These are phyloP conservation scores for Phytophthora cajani DNA, from an alignment of 352 stramenopile species.

Conservation along the genomic window DNA sequence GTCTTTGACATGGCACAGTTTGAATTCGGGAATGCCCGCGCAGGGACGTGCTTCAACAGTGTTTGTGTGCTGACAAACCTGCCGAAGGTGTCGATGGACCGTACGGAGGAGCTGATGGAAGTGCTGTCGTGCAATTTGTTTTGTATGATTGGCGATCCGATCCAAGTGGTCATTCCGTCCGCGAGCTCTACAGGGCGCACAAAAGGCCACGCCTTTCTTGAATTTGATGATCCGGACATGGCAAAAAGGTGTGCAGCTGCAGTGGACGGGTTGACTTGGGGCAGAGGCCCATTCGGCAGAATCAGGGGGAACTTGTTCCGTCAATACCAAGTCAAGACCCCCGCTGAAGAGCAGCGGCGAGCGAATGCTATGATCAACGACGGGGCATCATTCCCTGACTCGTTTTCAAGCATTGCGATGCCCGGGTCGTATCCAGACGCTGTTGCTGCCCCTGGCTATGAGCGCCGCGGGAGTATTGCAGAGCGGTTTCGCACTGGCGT, in stretches of 20 bases:
- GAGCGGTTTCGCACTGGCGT: conserved; percentile 14
- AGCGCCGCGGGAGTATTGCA: conserved; percentile 5
- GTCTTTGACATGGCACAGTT: conserved; percentile 92
- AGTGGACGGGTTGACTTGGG: conserved; percentile 80
- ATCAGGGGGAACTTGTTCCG: conserved; percentile 83
- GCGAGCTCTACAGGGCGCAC: conserved; percentile 62
- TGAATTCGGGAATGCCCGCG: conserved; percentile 82
- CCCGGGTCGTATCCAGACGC: conserved; percentile 5
- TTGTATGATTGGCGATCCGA: conserved; percentile 78
- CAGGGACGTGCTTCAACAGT: conserved; percentile 82
- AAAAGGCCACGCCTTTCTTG: conserved; percentile 84
- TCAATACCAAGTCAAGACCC: conserved; percentile 80
- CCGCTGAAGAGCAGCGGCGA: conserved; percentile 19
- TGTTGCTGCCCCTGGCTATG: conserved; percentile 1
- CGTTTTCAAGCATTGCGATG: conserved; percentile 10
- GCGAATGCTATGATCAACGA: conserved; percentile 12
- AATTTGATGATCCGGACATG: conserved; percentile 79
- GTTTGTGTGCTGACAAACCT: conserved; percentile 87
- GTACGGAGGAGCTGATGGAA: conserved; percentile 79
- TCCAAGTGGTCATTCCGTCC: conserved; percentile 84
- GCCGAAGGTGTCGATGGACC: conserved; percentile 76
- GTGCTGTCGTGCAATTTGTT: conserved; percentile 80
- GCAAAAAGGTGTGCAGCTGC: conserved; percentile 59
- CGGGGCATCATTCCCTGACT: conserved; percentile 17
- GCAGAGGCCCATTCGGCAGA: conserved; percentile 57